Evolutionary conservation across 352 stramenopile genomes (phyloP).

Genomic region (Pythium oligandrum): DNA sequence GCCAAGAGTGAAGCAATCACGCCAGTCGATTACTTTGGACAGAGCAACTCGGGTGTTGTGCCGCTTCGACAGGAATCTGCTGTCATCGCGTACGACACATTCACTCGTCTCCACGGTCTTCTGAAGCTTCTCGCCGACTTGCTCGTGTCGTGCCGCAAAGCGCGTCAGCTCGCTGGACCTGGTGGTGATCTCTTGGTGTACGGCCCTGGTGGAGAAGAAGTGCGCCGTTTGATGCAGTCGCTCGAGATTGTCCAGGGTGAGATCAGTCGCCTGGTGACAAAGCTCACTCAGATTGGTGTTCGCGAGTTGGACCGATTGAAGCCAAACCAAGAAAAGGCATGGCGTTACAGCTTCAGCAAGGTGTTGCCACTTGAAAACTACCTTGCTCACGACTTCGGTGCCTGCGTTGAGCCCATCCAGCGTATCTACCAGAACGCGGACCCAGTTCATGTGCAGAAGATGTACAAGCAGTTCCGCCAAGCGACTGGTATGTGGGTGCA

Average conservation of each 20-base stretch:
- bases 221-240: conserved; percentile 78
- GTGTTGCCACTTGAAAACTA: conserved; percentile 80
- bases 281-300: conserved; percentile 77
- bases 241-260: conserved; percentile 74
- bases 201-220: conserved; percentile 73
- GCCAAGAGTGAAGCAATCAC: conserved; percentile 41
- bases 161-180: conserved; percentile 68
- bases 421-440: conserved; percentile 84
- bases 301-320: conserved; percentile 82
- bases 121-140: conserved; percentile 81
- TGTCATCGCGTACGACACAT: conserved; percentile 59
- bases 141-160: conserved; percentile 80
- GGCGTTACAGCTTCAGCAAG: conserved; percentile 84
- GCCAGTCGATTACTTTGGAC: conserved; percentile 56
- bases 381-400: conserved; percentile 77
- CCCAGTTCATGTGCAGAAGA: conserved; percentile 74
- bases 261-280: conserved; percentile 70
- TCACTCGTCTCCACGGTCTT: conserved; percentile 70
- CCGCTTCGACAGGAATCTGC: conserved; percentile 53
- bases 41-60: conserved; percentile 75
- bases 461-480: conserved; percentile 85
- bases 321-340: conserved; percentile 80
- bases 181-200: conserved; percentile 83
- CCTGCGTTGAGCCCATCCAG: conserved; percentile 81
- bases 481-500: conserved; percentile 81